phyloP scores from a whole-genome alignment of 2,329 filamentous ascomycete species.

The Cryphonectria naterciae region DNA sequence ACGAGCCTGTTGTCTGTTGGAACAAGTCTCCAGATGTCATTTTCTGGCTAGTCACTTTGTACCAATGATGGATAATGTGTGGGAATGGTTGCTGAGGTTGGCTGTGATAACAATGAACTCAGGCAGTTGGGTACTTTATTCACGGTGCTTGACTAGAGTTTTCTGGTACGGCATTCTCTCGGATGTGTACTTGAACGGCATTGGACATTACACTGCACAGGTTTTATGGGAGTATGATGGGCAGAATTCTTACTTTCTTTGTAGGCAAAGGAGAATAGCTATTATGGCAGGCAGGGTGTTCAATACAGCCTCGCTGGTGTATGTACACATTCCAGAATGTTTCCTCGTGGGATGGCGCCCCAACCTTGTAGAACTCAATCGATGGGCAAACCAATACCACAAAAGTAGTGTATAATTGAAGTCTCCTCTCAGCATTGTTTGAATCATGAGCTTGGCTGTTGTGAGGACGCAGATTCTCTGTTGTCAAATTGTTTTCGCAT shows the following conservation, averaged over 20 bases:
- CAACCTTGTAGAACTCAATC: neutral
- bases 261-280: neutral
- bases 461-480: neutral
- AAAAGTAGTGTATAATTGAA: neutral
- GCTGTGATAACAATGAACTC: neutral
- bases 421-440: neutral
- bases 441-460: neutral
- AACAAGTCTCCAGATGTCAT: neutral
- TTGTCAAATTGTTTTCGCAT: neutral
- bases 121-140: neutral
- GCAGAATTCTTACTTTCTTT: neutral
- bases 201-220: neutral
- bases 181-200: neutral
- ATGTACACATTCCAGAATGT: neutral
- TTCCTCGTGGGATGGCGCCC: neutral
- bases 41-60: neutral
- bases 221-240: neutral
- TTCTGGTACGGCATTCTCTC: neutral
- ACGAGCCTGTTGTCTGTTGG: neutral
- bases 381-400: neutral
- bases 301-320: neutral
- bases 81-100: neutral
- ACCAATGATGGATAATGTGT: conserved; percentile 1
- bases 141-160: neutral
- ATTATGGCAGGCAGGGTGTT: neutral